Conservation (phyloP, 768 basidiomycete species). For the Rhizopogon salebrosus region DNA sequence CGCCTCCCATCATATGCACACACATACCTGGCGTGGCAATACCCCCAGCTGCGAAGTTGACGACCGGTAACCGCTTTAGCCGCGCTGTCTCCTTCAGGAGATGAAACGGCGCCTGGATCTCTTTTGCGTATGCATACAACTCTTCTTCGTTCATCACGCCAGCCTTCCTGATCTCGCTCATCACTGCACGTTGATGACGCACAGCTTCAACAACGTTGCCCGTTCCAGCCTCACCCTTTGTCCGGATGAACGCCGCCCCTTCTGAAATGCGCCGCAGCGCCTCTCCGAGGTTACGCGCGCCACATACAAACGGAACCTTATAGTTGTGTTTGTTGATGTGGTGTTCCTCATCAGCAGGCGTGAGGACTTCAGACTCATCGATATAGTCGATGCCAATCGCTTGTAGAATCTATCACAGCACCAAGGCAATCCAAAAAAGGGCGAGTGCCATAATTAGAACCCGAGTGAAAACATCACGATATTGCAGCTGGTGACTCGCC, state of each 20-base stretch:
- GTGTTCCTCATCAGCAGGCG: slow-evolving; percentile 92
- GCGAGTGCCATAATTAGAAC: not conserved
- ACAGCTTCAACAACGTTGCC: slow-evolving; percentile 94
- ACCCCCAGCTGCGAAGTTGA: slow-evolving; percentile 95
- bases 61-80: slow-evolving; percentile 88
- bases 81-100: slow-evolving; percentile 94
- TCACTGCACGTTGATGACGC: slow-evolving; percentile 81
- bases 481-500: slow-evolving; percentile 40
- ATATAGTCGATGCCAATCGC: slow-evolving; percentile 94
- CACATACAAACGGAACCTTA: slow-evolving; percentile 96
- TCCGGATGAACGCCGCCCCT: slow-evolving; percentile 97
- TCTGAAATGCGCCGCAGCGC: slow-evolving; percentile 95
- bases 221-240: slow-evolving; percentile 90
- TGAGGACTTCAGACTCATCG: slow-evolving; percentile 91
- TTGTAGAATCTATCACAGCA: slow-evolving; percentile 71
- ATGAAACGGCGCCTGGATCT: slow-evolving; percentile 91
- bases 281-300: slow-evolving; percentile 92
- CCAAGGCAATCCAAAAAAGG: not conserved
- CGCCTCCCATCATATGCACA: not conserved
- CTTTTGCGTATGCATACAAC: slow-evolving; percentile 88
- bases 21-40: slow-evolving; percentile 80
- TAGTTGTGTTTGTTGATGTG: slow-evolving; percentile 96
- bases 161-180: slow-evolving; percentile 78
- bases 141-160: slow-evolving; percentile 92
- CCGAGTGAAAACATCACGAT: not conserved